Conservation (phyloP, 2,329 filamentous ascomycete species). For the Cordyceps pruinosa region DNA sequence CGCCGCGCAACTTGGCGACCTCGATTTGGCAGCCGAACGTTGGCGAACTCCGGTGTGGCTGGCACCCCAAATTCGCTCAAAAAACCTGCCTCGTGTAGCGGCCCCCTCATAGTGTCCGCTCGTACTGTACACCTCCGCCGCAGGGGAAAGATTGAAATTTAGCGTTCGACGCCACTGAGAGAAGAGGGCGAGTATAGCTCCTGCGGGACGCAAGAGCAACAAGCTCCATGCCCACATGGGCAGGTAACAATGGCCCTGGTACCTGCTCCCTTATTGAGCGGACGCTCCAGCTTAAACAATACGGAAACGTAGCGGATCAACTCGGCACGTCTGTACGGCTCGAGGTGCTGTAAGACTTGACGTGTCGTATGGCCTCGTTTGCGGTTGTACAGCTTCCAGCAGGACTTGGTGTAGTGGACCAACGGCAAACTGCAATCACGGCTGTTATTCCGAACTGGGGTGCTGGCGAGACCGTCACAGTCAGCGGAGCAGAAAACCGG, state of each 20-base stretch:
- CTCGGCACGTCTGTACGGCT: no score
- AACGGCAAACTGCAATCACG: not conserved
- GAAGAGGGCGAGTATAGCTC: not conserved
- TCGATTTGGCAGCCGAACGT: conserved; percentile 4
- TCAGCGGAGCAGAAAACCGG: conserved; percentile 2
- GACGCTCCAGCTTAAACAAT: no score
- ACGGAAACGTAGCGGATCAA: no score
- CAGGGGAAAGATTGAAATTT: not conserved
- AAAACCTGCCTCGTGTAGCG: not conserved
- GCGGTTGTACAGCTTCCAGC: no score
- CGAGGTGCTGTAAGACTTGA: no score
- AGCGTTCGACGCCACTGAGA: not conserved
- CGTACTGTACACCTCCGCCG: conserved; percentile 2
- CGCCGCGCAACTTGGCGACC: not conserved
- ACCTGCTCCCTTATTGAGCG: not conserved
- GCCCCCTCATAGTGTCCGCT: conserved; percentile 10
- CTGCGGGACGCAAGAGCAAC: not conserved
- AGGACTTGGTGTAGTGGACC: no score
- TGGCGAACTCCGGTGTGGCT: conserved; percentile 11
- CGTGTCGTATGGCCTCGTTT: no score
- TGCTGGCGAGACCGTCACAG: not conserved
- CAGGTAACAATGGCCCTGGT: not conserved
- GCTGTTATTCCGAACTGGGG: not conserved
- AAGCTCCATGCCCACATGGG: not conserved
- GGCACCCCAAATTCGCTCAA: conserved; percentile 3